Evolutionary conservation across 768 basidiomycete genomes (phyloP), one percentile per base, ranked within the genome.

Genomic region (Chlorophyllum brunneum): DNA sequence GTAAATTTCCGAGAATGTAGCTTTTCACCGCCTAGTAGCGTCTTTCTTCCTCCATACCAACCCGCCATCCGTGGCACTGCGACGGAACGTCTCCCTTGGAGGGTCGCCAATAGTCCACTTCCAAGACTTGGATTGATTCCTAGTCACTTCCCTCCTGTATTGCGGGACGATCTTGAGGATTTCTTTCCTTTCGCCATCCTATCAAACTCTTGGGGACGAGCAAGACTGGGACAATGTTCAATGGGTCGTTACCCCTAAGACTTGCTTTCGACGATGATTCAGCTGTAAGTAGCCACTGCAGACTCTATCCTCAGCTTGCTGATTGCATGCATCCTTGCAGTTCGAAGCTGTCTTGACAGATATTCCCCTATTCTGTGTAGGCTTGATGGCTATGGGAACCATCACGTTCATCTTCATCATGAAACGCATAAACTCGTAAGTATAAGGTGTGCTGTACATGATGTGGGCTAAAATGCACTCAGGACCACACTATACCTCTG

Each of bases 361-460:
- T 56, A 80, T 88, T 48, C 87, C 87, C 18, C 71, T 86, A 56
- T 79, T 86, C 60, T 78, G 76, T 56, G 75, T 82, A 36, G 87
- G 86, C 29, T 69, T 86, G n/a, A 67, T 86, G 62, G 76, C 76
- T 20, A 79, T 88, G 48, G 83, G 78, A 11, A 69, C 81, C 36
- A 78, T 82, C 45, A 72, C 75, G 10, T 80, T 86, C 61, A 70
- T 83, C 60, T 61, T 85, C 34, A 59, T 76, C 20, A 68, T 80
- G 65, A 78, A 72, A 56, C 79, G 78, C 47, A 63, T 79, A 30
- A 72, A 73, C 51, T 53, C 76, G 84, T 85, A 58, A 47, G 82
- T 67, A 47, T 18, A 9, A 27, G 42, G 11, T n/a, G 15, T 44
- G 27, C 13, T 43, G 23, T 54, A 30, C 54, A 11, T 60, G 13